Percentiles rank a stretch among this genome's conserved stretches.
Evolutionary conservation across 768 basidiomycete species (phyloP).

Genomic region (Phanerochaete carnosa): DNA sequence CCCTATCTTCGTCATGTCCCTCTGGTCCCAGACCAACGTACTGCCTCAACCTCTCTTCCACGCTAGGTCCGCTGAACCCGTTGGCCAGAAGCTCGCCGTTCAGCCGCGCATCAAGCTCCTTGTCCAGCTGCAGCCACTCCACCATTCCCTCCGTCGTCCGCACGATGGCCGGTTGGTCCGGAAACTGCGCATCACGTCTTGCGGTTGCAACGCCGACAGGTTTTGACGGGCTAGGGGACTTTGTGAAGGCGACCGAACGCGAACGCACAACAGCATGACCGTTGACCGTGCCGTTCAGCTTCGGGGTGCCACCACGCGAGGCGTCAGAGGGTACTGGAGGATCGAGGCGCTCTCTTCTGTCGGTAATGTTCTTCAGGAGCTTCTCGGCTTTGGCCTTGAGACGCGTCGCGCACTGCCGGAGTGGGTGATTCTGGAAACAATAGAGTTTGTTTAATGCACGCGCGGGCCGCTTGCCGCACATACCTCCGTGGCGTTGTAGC

Average conservation of each 20-base stretch:
- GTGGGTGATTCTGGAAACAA: slow-evolving; percentile 70
- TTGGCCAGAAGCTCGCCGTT: slow-evolving; percentile 8
- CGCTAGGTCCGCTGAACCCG: slow-evolving; percentile 1
- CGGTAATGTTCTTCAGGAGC: slow-evolving; percentile 85
- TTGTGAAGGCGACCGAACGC: slow-evolving; percentile 37
- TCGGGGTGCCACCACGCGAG: slow-evolving; percentile 19
- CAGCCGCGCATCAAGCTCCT: slow-evolving; percentile 36
- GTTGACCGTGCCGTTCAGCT: slow-evolving; percentile 33
- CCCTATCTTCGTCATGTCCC: slow-evolving; percentile 28
- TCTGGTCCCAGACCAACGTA: slow-evolving; percentile 18
- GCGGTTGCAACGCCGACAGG: slow-evolving; percentile 12
- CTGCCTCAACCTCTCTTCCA: slow-evolving; percentile 19
- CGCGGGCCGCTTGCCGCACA: slow-evolving; percentile 27
- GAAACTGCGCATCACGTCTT: slow-evolving; percentile 49
- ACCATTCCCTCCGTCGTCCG: slow-evolving; percentile 78
- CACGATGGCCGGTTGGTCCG: slow-evolving; percentile 63
- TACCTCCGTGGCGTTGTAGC: slow-evolving; percentile 90
- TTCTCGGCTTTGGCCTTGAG: slow-evolving; percentile 83
- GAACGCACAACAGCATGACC: slow-evolving; percentile 35
- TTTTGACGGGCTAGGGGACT: slow-evolving; percentile 25
- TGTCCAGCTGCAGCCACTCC: slow-evolving; percentile 58
- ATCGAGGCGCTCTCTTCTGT: slow-evolving; percentile 78
- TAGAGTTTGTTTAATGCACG: not conserved
- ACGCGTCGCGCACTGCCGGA: slow-evolving; percentile 77
- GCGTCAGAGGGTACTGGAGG: slow-evolving; percentile 56